Conservation (phyloP, 1,139 yeast species). For the Meyerozyma smithsonii region DNA sequence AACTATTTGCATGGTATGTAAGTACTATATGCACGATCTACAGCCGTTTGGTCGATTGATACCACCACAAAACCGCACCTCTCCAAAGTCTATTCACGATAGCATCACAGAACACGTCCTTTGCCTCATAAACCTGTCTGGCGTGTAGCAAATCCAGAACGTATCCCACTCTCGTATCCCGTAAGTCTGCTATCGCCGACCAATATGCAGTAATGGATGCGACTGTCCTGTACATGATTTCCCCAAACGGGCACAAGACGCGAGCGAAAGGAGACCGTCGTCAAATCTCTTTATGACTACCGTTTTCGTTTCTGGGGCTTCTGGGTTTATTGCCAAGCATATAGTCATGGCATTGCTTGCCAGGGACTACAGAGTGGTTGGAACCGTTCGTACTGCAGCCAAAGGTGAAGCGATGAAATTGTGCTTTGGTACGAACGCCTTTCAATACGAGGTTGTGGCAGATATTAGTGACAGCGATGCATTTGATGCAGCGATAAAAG, state of each 20-base stretch:
- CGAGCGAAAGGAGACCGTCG: neutral
- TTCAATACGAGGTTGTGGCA: slow-evolving; percentile 25
- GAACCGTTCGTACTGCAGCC: slow-evolving; percentile 30
- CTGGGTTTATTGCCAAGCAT: slow-evolving; percentile 36
- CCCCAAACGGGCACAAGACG: neutral
- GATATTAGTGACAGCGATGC: slow-evolving; percentile 25
- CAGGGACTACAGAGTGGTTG: slow-evolving; percentile 28
- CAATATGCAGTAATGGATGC: too few relatives aligned
- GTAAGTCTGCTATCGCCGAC: too few relatives aligned
- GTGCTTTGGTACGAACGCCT: slow-evolving; percentile 15
- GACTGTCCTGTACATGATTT: neutral
- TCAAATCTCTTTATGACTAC: slow-evolving; percentile 5
- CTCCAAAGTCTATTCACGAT: too few relatives aligned
- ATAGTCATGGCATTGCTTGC: slow-evolving; percentile 21
- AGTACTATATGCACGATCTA: too few relatives aligned
- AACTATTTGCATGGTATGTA: too few relatives aligned
- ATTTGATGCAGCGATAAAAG: slow-evolving; percentile 26
- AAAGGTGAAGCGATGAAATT: slow-evolving; percentile 27
- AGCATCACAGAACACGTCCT: too few relatives aligned
- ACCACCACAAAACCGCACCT: too few relatives aligned
- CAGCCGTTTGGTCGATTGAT: too few relatives aligned
- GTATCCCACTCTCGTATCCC: too few relatives aligned
- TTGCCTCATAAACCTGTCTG: too few relatives aligned
- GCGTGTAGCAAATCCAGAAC: too few relatives aligned
- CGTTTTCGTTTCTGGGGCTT: slow-evolving; percentile 37